A percentile compares a stretch with the other conserved stretches of the same genome.
Conservation (phyloP, 306 rosid species). For the Trifolium fragiferum region DNA sequence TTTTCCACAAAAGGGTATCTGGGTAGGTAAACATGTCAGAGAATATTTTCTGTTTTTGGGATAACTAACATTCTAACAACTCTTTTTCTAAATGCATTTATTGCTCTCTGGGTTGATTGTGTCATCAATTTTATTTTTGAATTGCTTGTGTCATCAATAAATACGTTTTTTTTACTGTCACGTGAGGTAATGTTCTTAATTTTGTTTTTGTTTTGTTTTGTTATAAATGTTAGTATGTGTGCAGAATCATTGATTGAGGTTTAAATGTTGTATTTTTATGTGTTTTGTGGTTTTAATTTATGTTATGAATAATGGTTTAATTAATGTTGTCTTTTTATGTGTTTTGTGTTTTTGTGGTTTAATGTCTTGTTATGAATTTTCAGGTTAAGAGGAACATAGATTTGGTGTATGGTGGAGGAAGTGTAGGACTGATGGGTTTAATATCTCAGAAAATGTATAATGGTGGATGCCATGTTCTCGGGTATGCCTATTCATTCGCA, state of each 20-base stretch:
- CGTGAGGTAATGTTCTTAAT: not conserved
- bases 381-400: slow-evolving; percentile 83
- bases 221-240: not conserved
- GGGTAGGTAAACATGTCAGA: slow-evolving; percentile 39
- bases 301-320: slow-evolving; percentile 11
- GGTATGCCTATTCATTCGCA: slow-evolving; percentile 49
- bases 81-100: slow-evolving; percentile 32
- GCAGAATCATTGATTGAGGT: slow-evolving; percentile 1
- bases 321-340: not conserved
- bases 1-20: slow-evolving; percentile 30
- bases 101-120: slow-evolving; percentile 14
- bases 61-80: slow-evolving; percentile 25
- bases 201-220: slow-evolving; percentile 29
- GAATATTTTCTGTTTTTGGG: not conserved
- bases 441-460: slow-evolving; percentile 74
- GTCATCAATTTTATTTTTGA: too few species aligned
- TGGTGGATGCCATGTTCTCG: slow-evolving; percentile 90
- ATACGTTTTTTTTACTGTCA: slow-evolving; percentile 4
- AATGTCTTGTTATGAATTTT: slow-evolving; percentile 37
- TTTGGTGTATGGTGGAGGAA: slow-evolving; percentile 91
- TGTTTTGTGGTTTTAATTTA: slow-evolving; percentile 16
- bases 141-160: slow-evolving; percentile 13
- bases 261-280: slow-evolving; percentile 23
- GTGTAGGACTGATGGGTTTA: slow-evolving; percentile 85
- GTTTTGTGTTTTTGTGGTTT: slow-evolving; percentile 15